Evolutionary conservation across 2,329 filamentous ascomycete species (phyloP), one percentile per base, ranked within the genome.

Genomic region (Sporothrix euskadiensis): DNA sequence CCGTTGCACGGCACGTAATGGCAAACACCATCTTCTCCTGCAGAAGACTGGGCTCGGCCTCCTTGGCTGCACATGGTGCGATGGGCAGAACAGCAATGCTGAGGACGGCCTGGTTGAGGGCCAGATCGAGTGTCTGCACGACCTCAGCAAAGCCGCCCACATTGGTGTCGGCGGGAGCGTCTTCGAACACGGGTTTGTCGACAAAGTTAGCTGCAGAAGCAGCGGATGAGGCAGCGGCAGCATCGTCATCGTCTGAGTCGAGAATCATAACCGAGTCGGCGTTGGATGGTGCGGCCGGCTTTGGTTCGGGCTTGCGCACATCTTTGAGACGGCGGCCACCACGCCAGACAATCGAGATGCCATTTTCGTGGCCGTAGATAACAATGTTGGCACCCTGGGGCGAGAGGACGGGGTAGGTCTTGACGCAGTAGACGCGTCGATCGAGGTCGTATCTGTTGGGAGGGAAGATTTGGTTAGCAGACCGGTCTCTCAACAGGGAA

Each of bases 371-470:
- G 63, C 87, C 89, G 77, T 90, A 90, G 61, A 91, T 81, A 35
- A 91, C 79, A 78, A 91, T 85, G 2, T 86, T 88, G 7, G 89
- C 89, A 49, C 89, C 89, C 78, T 91, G 89, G 1, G 88, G 85
- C 1, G 89, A 90, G 73, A 85, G 84, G 22, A 89, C 83, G 0
- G 89, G 89, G 77, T 91, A 91, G 4, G 85, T 85, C 76, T 89
- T 87, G 69, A 89, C 84, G 77, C 88, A 84, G 79, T 90, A 84
- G 66, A 90, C 83, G 74, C 89, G 87, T 74, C 86, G 84, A 57
- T 85, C 82, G 44, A 90, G 81, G 73, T 89, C 86, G 76, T 90
- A 90, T 74, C 89, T 91, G 68, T 9, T 47, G 66, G 9, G 44
- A 1, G 4, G 26, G n/a, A 9, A 52, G 10, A 35, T 1, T 22